Evolutionary conservation across 2,329 filamentous ascomycete genomes (phyloP), one percentile per base, ranked within the genome.

Genomic region (Thelonectria discophora): DNA sequence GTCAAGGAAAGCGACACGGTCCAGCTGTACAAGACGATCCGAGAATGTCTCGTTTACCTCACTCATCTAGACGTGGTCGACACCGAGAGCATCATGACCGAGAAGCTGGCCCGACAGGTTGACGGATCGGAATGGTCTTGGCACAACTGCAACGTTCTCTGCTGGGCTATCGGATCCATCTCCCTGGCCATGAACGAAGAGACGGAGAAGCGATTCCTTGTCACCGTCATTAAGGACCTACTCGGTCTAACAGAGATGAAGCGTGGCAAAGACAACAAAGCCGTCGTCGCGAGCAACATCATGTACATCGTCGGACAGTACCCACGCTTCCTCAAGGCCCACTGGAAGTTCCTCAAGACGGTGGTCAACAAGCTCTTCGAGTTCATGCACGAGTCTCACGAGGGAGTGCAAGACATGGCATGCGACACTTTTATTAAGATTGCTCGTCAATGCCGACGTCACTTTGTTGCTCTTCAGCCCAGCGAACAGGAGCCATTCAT

Each of bases 291-390:
- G 65, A 97, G 93, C 80, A 99, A 99, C 81, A 99, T 99, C 74
- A 99, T 99, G 95, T 99, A 99, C 77, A 99, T 99, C 80, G 95
- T 99, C 64, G 95, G 95, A 61, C 95, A 99, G 76, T 99, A 99
- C 75, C 95, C 95, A 39, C 92, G 95, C 18, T 99, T 99, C 81
- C 82, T 99, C 72, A 99, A 99, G 82, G 95, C 95, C 1, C 95
- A 99, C 78, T 99, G 95, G 95, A 99, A 99, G 78, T 99, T 99
- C 81, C 83, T 99, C 58, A 99, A 99, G 88, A 99, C 95, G 2
- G 95, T 99, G 17, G 95, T 99, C 74, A 99, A 99, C 81, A 99
- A 99, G 82, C 86, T 99, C 5, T 99, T 99, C 73, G 95, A 99
- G 81, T 99, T 99, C 76, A 99, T 99, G 95, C 95, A 99, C 77